These are phyloP conservation scores for Penicillium concentricum DNA, from an alignment of 2,329 filamentous ascomycete genomes.

Conservation along the genomic window DNA sequence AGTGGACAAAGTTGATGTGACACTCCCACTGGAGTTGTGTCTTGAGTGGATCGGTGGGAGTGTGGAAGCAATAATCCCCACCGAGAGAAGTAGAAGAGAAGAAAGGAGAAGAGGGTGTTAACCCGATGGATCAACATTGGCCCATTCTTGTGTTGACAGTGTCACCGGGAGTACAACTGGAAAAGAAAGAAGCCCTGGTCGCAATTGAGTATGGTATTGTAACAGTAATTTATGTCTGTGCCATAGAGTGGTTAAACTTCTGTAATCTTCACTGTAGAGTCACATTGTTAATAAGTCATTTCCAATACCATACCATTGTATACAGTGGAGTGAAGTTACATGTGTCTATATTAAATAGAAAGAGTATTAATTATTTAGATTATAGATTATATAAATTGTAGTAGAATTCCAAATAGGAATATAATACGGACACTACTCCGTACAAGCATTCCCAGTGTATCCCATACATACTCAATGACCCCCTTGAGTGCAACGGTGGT, in stretches of 20 bases:
- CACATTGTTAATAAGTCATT: not conserved
- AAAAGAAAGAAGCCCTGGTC: conserved; percentile 20
- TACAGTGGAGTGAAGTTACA: not conserved
- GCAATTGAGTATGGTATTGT: conserved; percentile 19
- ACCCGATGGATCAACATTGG: conserved; percentile 29
- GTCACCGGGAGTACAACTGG: conserved; percentile 25
- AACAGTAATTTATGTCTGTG: conserved; percentile 8
- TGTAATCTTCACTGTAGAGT: not conserved
- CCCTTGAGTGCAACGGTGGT: conserved; percentile 33
- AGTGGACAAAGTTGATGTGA: conserved; percentile 15
- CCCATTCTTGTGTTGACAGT: conserved; percentile 26
- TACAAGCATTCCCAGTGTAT: conserved; percentile 14
- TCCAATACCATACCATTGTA: not conserved
- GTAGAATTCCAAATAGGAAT: no score
- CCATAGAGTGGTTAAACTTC: no score
- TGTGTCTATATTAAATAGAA: not conserved
- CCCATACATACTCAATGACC: conserved; percentile 25
- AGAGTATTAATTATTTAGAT: no score
- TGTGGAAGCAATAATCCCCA: conserved; percentile 15
- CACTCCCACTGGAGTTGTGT: conserved; percentile 26
- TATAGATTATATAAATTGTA: no score
- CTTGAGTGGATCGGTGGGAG: conserved; percentile 18
- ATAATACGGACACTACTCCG: no score
- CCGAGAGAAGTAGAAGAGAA: not conserved
- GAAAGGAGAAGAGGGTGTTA: not conserved